phyloP scores from a whole-genome alignment of 345 rosid genomes.

The Geranium brycei region DNA sequence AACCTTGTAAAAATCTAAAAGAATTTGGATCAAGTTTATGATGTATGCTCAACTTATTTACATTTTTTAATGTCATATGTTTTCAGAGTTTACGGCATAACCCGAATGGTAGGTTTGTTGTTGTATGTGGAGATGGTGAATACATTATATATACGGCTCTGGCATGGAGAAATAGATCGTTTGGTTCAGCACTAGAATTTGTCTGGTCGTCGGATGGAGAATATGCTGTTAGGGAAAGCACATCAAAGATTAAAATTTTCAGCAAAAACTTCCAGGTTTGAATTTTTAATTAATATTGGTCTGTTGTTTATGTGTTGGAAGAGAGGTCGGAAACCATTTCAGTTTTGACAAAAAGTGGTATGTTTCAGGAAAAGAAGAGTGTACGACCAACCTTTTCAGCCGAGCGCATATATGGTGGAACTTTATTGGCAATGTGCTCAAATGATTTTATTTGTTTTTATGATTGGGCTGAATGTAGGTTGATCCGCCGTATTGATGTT shows the following conservation, averaged over 20 bases:
- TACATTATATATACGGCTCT: conserved; percentile 93
- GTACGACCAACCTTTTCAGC: conserved; percentile 88
- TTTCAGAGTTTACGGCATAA: conserved; percentile 88
- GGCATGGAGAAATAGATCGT: conserved; percentile 99
- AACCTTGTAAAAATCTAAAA: too few relatives aligned
- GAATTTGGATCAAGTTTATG: too few relatives aligned
- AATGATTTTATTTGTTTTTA: conserved; percentile 96
- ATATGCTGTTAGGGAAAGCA: conserved; percentile 94
- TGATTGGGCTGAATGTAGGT: conserved; percentile 98
- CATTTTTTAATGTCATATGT: too few relatives aligned
- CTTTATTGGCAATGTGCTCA: conserved; percentile 91
- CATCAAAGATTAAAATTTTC: conserved; percentile 84
- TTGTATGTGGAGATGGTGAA: conserved; percentile 98
- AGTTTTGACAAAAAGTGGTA: conserved; percentile 6
- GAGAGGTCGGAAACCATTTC: conserved; percentile 13
- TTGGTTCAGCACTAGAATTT: conserved; percentile 94
- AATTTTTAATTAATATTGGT: neutral
- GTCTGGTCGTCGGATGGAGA: conserved; percentile 98
- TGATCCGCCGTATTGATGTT: conserved; percentile 93
- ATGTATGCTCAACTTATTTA: too few relatives aligned
- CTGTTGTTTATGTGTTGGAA: neutral
- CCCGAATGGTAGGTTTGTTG: conserved; percentile 60
- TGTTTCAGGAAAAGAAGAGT: conserved; percentile 80
- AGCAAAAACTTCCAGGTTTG: conserved; percentile 91
- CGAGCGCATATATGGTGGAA: conserved; percentile 86